Base-by-base conservation (phyloP, 345 rosid genomes). In the Gossypium rotundifolium region DNA sequence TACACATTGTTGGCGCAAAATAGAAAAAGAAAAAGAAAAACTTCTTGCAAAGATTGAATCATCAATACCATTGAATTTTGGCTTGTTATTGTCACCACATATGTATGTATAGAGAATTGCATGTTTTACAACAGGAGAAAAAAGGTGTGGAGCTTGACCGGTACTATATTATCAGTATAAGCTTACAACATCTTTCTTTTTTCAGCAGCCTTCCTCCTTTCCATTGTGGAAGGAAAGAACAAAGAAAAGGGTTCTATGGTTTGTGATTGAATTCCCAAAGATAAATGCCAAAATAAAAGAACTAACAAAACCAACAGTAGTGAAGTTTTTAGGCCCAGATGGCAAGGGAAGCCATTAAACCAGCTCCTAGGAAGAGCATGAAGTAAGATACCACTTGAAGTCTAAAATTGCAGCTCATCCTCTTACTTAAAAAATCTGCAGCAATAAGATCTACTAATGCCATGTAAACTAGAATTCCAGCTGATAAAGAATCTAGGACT, bases 381-480 rank as follows among this genome's bases (percentile, higher is more conserved):
- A 77, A 77, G 81, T 91, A 90, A 46, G 97, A 89, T 11, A 81
- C 90, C 9, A 91, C 46, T 60, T 91, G 96, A 66, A 91, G 81
- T 65, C 90, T 91, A 51, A 51, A 91, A 73, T 95, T 89, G 82
- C 93, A 90, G 80, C 97, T 89, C 98, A 90, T 96, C 76, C 88
- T 89, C 85, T 89, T 90, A 64, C 98, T 91, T 8, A 89, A 83
- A 69, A 93, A 95, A 83, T 95, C 97, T 0, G 97, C 98, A 16
- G 98, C 99, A 7, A 93, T 89, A 51, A 95, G 86, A 79, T 93
- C 98, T 7, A 89, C 98, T 27, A 93, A 86, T 2, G 99, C 98
- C 98, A 95, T 95, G 81, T 93, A 95, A 4, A 93, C 88, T 61
- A 90, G 83, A 78, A 95, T 91, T 14, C 99, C 98, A 0, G 98